Conservation (phyloP, 768 basidiomycete species). For the Auriscalpium microsporum region DNA sequence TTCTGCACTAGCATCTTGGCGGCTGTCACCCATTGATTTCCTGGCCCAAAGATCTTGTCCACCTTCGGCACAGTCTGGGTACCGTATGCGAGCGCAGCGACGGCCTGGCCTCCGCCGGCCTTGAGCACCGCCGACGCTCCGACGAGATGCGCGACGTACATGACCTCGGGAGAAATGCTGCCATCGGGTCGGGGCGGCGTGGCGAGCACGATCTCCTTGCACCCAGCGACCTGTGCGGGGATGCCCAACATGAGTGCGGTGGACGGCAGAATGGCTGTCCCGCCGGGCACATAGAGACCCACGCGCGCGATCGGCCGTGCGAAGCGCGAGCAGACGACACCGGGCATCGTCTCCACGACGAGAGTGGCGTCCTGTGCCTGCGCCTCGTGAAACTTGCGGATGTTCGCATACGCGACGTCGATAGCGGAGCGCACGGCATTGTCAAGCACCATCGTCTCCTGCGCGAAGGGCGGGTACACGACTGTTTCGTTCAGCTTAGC, state of each 20-base stretch:
- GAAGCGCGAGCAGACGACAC: conserved; percentile 92
- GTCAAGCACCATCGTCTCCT: conserved; percentile 53
- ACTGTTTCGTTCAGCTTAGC: conserved; percentile 61
- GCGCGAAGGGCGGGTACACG: conserved; percentile 70
- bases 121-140: conserved; percentile 88
- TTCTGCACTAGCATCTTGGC: conserved; percentile 99
- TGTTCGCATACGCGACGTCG: conserved; percentile 84
- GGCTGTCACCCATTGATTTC: conserved; percentile 99
- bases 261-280: conserved; percentile 91
- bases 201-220: conserved; percentile 84
- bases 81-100: conserved; percentile 94
- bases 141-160: conserved; percentile 90
- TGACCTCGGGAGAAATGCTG: conserved; percentile 89
- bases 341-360: conserved; percentile 94
- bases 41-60: conserved; percentile 98
- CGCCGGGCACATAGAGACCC: conserved; percentile 94
- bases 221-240: conserved; percentile 95
- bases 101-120: conserved; percentile 94
- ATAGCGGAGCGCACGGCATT: conserved; percentile 70
- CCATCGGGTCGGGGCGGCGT: conserved; percentile 95
- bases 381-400: conserved; percentile 85
- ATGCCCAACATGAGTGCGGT: conserved; percentile 98
- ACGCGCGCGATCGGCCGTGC: conserved; percentile 93
- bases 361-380: conserved; percentile 68
- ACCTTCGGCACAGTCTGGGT: conserved; percentile 94